Percentiles rank a stretch among this genome's conserved stretches.
phyloP scores from a whole-genome alignment of 495 filamentous ascomycete genomes.

The Tuber umbilicatum region DNA sequence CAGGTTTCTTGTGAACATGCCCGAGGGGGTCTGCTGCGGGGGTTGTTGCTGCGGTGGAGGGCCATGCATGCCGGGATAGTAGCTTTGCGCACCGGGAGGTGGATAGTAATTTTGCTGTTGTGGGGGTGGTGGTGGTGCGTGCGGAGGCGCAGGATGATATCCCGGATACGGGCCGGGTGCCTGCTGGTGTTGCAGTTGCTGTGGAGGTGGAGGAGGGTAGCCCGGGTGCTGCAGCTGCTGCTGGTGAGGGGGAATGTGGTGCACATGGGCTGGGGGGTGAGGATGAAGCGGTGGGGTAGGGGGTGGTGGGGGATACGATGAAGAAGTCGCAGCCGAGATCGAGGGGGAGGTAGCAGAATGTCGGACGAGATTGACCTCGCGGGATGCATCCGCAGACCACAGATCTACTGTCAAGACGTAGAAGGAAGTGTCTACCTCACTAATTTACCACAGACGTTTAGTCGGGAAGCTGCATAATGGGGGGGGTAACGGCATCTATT shows the following conservation, averaged over 20 bases:
- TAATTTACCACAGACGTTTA: conserved; percentile 41
- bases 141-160: conserved; percentile 40
- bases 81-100: conserved; percentile 46
- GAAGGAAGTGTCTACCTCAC: conserved; percentile 75
- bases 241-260: conserved; percentile 41
- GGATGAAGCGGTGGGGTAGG: conserved; percentile 45
- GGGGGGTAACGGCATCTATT: conserved; percentile 19
- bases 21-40: conserved; percentile 53
- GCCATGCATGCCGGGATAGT: conserved; percentile 44
- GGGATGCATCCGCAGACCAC: conserved; percentile 74
- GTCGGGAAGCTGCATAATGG: conserved; percentile 36
- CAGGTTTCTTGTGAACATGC: conserved; percentile 94
- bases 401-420: conserved; percentile 92
- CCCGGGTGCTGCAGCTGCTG: conserved; percentile 45
- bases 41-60: conserved; percentile 44
- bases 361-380: conserved; percentile 89
- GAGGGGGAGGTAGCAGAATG: conserved; percentile 81
- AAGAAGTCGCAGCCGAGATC: conserved; percentile 74
- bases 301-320: conserved; percentile 57
- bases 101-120: conserved; percentile 45
- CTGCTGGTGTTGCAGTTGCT: conserved; percentile 35
- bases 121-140: conserved; percentile 35
- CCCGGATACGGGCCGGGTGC: conserved; percentile 44
- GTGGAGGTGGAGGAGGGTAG: conserved; percentile 44
- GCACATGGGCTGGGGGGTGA: conserved; percentile 43